These are phyloP conservation scores for Platismatia glauca DNA, from an alignment of 495 filamentous ascomycete species.

Conservation along the genomic window DNA sequence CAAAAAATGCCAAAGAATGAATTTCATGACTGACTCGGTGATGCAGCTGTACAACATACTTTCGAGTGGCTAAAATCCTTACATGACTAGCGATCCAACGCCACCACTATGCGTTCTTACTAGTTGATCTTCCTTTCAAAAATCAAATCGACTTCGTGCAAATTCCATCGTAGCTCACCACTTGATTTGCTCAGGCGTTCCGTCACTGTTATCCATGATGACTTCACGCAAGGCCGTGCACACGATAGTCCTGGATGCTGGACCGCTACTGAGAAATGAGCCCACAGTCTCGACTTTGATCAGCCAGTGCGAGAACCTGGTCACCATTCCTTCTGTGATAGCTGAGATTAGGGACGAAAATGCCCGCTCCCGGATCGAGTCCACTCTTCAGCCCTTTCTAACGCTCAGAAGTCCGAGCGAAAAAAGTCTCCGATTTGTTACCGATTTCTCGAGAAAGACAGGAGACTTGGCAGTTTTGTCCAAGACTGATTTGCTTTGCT, in stretches of 20 bases:
- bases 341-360: constrained; percentile 82
- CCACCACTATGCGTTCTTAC: not conserved
- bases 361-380: constrained; percentile 70
- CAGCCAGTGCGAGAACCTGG: constrained; percentile 61
- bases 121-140: not conserved
- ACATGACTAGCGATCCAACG: not conserved
- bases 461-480: constrained; percentile 84
- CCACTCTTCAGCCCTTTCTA: constrained; percentile 73
- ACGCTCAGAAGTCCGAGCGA: constrained; percentile 63
- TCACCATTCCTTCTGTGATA: constrained; percentile 81
- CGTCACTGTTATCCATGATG: not conserved
- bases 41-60: not conserved
- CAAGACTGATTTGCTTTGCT: constrained; percentile 74
- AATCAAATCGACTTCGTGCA: not conserved
- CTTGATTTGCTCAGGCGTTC: not conserved
- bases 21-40: not conserved
- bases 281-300: constrained; percentile 71
- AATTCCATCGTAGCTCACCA: not conserved
- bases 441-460: constrained; percentile 78
- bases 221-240: constrained; percentile 54
- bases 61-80: not conserved
- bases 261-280: constrained; percentile 84
- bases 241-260: constrained; percentile 81
- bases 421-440: constrained; percentile 67
- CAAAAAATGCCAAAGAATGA: no score